phyloP scores from a whole-genome alignment of 2,329 filamentous ascomycete genomes.

The Colletotrichum sp. region DNA sequence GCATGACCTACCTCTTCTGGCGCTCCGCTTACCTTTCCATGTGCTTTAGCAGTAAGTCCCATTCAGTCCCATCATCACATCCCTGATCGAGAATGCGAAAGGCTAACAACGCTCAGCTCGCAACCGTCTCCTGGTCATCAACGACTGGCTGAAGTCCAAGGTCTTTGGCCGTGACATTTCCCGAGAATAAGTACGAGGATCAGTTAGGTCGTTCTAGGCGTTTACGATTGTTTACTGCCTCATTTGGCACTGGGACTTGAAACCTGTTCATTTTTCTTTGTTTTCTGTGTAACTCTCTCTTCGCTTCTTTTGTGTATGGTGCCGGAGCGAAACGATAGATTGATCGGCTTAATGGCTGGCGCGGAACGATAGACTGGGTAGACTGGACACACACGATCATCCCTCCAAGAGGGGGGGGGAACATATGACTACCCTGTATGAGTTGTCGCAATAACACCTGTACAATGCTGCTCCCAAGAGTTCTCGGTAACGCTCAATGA shows the following conservation, averaged over 20 bases:
- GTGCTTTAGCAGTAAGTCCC: constrained; percentile 99
- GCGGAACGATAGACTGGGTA: constrained; percentile 17
- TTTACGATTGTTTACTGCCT: background rate
- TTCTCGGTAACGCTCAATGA: background rate
- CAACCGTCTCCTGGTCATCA: constrained; percentile 88
- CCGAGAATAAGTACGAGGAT: constrained; percentile 78
- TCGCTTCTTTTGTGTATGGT: constrained; percentile 10
- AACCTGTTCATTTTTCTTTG: constrained; percentile 7
- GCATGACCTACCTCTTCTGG: constrained; percentile 98
- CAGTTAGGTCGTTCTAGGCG: constrained; percentile 31
- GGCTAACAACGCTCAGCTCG: constrained; percentile 64
- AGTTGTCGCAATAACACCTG: constrained; percentile 21
- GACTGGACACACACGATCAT: constrained; percentile 12
- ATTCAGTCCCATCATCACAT: constrained; percentile 35
- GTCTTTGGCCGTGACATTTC: constrained; percentile 95
- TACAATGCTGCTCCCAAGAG: constrained; percentile 14
- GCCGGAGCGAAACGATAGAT: constrained; percentile 21
- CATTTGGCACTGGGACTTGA: background rate
- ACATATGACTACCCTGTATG: constrained; percentile 14
- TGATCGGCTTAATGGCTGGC: constrained; percentile 20
- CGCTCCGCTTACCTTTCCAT: constrained; percentile 97
- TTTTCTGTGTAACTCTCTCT: background rate
- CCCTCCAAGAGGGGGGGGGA: background rate
- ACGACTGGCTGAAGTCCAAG: constrained; percentile 98
- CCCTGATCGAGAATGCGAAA: background rate